These are phyloP conservation scores for Hypholoma fasciculare DNA, from an alignment of 768 basidiomycete genomes.

Conservation along the genomic window DNA sequence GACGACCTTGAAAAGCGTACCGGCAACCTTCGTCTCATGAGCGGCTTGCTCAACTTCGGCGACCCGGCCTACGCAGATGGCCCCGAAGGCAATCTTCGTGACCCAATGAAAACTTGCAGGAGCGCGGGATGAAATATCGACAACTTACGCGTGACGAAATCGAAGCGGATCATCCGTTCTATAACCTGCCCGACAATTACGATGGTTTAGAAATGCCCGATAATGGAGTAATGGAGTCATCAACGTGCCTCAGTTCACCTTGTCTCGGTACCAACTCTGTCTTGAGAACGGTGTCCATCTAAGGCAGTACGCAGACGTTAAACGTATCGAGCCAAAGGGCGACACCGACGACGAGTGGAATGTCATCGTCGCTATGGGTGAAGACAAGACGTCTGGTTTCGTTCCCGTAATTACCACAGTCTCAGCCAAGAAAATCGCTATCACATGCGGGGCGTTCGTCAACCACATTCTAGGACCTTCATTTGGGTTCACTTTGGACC, in stretches of 20 bases:
- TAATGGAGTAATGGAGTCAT: background rate
- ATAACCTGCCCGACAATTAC: constrained; percentile 1
- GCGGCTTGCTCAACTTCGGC: background rate
- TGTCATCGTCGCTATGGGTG: background rate
- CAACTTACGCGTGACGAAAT: background rate
- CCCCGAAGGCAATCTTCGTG: background rate
- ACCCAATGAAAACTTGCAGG: background rate
- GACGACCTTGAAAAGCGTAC: background rate
- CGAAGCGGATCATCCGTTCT: background rate
- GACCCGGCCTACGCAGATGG: background rate
- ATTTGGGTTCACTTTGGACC: background rate
- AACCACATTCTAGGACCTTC: constrained; percentile 1
- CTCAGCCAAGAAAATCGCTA: background rate
- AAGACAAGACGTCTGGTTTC: background rate
- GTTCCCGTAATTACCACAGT: background rate
- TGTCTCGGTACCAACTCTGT: background rate
- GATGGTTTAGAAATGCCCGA: background rate
- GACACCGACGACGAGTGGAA: background rate
- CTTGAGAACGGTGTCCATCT: background rate
- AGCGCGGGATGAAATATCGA: background rate
- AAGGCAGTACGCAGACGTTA: background rate
- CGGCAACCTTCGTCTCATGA: background rate
- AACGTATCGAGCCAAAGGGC: background rate
- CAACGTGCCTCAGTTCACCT: background rate
- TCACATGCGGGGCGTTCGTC: background rate